Evolutionary conservation across 495 filamentous ascomycete species (phyloP).

Genomic region (Neurospora sp.): DNA sequence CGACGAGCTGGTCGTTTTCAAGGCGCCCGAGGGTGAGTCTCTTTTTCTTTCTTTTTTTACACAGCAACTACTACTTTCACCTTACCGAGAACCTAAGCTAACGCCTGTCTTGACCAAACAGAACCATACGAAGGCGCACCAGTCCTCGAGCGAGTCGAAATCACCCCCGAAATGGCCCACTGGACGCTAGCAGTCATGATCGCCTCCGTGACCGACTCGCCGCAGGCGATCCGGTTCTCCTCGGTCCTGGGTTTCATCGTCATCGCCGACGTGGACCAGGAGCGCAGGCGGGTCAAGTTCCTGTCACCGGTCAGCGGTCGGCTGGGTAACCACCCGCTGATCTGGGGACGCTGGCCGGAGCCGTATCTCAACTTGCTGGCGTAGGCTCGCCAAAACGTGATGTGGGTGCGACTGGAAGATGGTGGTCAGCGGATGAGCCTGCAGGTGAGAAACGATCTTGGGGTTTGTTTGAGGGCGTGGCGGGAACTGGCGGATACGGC

Average conservation of each 20-base stretch:
- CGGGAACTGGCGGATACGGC: background rate
- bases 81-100: conserved; percentile 13
- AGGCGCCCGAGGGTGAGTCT: conserved; percentile 16
- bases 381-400: conserved; percentile 8
- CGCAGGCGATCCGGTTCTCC: conserved; percentile 67
- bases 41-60: background rate
- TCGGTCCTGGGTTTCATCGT: conserved; percentile 90
- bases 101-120: conserved; percentile 12
- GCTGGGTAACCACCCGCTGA: conserved; percentile 63
- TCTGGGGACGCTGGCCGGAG: conserved; percentile 51
- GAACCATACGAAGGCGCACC: conserved; percentile 23
- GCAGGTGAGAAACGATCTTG: background rate
- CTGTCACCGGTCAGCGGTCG: conserved; percentile 73
- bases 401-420: background rate
- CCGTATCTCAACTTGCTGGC: conserved; percentile 40
- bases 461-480: background rate
- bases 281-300: conserved; percentile 69
- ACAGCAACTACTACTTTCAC: background rate
- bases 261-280: conserved; percentile 79
- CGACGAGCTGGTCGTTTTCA: conserved; percentile 55
- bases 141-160: conserved; percentile 50
- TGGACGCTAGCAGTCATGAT: conserved; percentile 75
- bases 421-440: background rate
- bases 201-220: conserved; percentile 51
- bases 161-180: conserved; percentile 49